These are phyloP conservation scores for Neoboletus magnificus DNA, from an alignment of 768 basidiomycete species.

Conservation along the genomic window DNA sequence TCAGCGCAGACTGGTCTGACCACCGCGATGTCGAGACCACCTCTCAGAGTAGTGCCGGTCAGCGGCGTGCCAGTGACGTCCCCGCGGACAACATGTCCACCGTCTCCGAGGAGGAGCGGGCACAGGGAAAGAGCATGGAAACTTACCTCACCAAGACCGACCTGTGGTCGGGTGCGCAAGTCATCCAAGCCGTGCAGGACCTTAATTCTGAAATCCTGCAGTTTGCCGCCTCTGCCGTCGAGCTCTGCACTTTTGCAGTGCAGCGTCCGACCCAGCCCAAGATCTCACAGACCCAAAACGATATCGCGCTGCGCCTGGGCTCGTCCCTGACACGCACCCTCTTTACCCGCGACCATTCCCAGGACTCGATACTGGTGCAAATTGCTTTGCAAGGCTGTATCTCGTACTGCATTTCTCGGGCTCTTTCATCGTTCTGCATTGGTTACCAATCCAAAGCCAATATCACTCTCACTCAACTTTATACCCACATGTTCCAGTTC, in stretches of 20 bases:
- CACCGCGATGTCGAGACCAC: slow-evolving; percentile 15
- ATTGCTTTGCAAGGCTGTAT: slow-evolving; percentile 72
- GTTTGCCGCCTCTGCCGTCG: slow-evolving; percentile 71
- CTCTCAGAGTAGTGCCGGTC: slow-evolving; percentile 14
- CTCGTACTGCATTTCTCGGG: slow-evolving; percentile 61
- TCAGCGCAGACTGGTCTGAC: slow-evolving; percentile 34
- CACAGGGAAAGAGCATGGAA: slow-evolving; percentile 57
- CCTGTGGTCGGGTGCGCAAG: slow-evolving; percentile 70
- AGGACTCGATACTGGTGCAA: slow-evolving; percentile 74
- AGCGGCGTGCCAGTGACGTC: slow-evolving; percentile 12
- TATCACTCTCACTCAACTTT: slow-evolving; percentile 58
- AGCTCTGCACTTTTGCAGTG: slow-evolving; percentile 55
- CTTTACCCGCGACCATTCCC: slow-evolving; percentile 61
- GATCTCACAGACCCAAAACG: slow-evolving; percentile 52
- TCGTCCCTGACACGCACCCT: slow-evolving; percentile 58
- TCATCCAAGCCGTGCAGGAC: slow-evolving; percentile 76
- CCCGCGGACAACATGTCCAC: slow-evolving; percentile 28
- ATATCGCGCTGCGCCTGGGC: slow-evolving; percentile 63
- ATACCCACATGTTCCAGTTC: slow-evolving; percentile 51
- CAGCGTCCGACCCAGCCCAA: slow-evolving; percentile 39
- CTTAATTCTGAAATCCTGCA: slow-evolving; percentile 81
- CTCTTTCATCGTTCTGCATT: slow-evolving; percentile 68
- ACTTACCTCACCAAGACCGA: slow-evolving; percentile 73
- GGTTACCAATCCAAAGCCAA: slow-evolving; percentile 72
- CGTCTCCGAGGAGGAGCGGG: slow-evolving; percentile 50